These are phyloP conservation scores for Tetradesmus obliquus DNA, from an alignment of 139 green algal genomes.

Conservation along the genomic window DNA sequence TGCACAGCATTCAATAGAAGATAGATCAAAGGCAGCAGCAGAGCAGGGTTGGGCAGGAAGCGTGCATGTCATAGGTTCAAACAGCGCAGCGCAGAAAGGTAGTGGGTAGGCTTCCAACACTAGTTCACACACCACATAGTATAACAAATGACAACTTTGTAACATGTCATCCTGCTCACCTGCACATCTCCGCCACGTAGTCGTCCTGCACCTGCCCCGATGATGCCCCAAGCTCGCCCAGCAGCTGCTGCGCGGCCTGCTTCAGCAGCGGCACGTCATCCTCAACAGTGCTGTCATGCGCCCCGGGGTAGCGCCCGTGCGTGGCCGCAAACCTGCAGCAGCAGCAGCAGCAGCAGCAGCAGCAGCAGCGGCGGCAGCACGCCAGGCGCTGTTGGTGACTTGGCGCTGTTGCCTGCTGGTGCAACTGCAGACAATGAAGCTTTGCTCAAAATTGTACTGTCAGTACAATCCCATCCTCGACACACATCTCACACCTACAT, in stretches of 20 bases:
- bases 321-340: conserved; percentile 36
- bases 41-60: not conserved
- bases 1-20: conserved; percentile 11
- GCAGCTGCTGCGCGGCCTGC: conserved; percentile 46
- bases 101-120: no score
- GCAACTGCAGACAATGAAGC: no score
- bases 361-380: not conserved
- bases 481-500: no score
- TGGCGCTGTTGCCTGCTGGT: no score
- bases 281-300: conserved; percentile 53
- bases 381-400: not conserved
- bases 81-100: no score
- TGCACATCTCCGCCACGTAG: conserved; percentile 78
- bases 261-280: conserved; percentile 87
- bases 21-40: conserved; percentile 4
- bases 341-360: not conserved
- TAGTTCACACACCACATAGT: not conserved
- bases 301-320: conserved; percentile 47
- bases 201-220: conserved; percentile 64
- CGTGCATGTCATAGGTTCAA: not conserved
- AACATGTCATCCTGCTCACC: conserved; percentile 35
- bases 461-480: no score
- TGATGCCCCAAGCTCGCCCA: conserved; percentile 54
- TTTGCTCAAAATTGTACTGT: no score
- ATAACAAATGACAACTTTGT: not conserved